These are phyloP conservation scores for Albophoma yamanashiensis DNA, from an alignment of 2,329 filamentous ascomycete species.

Conservation along the genomic window DNA sequence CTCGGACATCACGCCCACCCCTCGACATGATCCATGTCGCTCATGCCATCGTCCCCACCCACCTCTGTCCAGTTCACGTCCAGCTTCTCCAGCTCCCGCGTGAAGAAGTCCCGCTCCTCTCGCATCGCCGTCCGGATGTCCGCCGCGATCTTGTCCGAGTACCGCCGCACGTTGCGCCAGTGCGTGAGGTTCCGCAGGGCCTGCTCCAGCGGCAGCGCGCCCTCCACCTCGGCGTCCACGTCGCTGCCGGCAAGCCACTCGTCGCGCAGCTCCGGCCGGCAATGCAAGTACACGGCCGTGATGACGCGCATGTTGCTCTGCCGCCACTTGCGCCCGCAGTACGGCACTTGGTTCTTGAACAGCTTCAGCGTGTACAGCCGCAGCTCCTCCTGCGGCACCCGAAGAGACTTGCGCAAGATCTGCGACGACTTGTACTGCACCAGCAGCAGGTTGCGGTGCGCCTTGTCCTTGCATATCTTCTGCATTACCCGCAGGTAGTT, in stretches of 20 bases:
- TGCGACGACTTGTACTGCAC: slow-evolving; percentile 93
- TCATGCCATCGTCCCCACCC: slow-evolving; percentile 20
- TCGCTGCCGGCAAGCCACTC: slow-evolving; percentile 91
- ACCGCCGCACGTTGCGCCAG: slow-evolving; percentile 82
- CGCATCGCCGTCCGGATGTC: slow-evolving; percentile 48
- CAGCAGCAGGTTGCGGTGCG: slow-evolving; percentile 84
- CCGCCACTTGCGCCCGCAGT: slow-evolving; percentile 95
- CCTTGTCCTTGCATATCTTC: slow-evolving; percentile 92
- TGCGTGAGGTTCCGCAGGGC: slow-evolving; percentile 81
- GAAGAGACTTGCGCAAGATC: slow-evolving; percentile 83
- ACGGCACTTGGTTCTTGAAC: slow-evolving; percentile 97
- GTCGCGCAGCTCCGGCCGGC: slow-evolving; percentile 81
- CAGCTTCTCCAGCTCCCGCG: slow-evolving; percentile 64
- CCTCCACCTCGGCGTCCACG: slow-evolving; percentile 87
- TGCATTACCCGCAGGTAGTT: slow-evolving; percentile 95
- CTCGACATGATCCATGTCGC: slow-evolving; percentile 22
- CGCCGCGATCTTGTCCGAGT: slow-evolving; percentile 64
- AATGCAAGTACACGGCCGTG: slow-evolving; percentile 90
- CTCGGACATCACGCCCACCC: slow-evolving; percentile 10
- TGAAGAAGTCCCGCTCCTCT: slow-evolving; percentile 72
- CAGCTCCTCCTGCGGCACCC: slow-evolving; percentile 78
- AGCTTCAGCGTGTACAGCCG: slow-evolving; percentile 93
- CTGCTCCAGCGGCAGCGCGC: slow-evolving; percentile 85
- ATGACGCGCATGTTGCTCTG: slow-evolving; percentile 98
- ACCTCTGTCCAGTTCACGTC: slow-evolving; percentile 40